Percentiles rank a stretch among this genome's conserved stretches.
Evolutionary conservation across 805 yeast species (phyloP).

Genomic region (Soucietia sequanensis): DNA sequence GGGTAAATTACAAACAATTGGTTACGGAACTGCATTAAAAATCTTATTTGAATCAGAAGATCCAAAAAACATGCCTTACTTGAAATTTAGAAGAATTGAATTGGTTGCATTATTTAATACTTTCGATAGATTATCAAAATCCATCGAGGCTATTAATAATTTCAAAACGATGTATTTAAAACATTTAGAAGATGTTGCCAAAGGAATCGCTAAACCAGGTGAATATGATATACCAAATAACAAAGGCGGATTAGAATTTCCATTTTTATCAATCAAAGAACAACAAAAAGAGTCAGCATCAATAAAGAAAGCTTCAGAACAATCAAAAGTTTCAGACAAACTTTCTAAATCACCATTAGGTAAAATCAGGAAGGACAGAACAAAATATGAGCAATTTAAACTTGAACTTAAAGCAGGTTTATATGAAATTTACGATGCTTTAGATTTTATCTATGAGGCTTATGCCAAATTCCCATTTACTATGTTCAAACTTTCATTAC

Average conservation of each 20-base stretch:
- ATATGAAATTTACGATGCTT: constrained; percentile 54
- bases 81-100: constrained; percentile 72
- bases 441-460: constrained; percentile 61
- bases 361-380: no score
- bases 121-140: constrained; percentile 86
- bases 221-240: constrained; percentile 33
- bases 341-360: constrained; percentile 3
- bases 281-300: background rate
- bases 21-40: constrained; percentile 95
- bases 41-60: constrained; percentile 74
- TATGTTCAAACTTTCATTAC: constrained; percentile 48
- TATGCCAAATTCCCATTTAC: constrained; percentile 70
- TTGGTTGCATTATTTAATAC: constrained; percentile 89
- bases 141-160: constrained; percentile 68
- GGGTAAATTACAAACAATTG: constrained; percentile 97
- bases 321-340: background rate
- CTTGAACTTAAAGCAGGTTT: constrained; percentile 54
- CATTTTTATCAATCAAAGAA: constrained; percentile 20
- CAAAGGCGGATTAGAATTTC: constrained; percentile 35
- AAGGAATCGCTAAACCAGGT: constrained; percentile 39
- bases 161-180: constrained; percentile 58
- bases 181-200: constrained; percentile 40
- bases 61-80: constrained; percentile 51
- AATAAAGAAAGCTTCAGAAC: background rate
- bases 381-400: constrained; percentile 13